A percentile compares a stretch with the other conserved stretches of the same genome.
These are phyloP conservation scores for Thelephora terrestris DNA, from an alignment of 1,284 basidiomycete genomes.

Conservation along the genomic window DNA sequence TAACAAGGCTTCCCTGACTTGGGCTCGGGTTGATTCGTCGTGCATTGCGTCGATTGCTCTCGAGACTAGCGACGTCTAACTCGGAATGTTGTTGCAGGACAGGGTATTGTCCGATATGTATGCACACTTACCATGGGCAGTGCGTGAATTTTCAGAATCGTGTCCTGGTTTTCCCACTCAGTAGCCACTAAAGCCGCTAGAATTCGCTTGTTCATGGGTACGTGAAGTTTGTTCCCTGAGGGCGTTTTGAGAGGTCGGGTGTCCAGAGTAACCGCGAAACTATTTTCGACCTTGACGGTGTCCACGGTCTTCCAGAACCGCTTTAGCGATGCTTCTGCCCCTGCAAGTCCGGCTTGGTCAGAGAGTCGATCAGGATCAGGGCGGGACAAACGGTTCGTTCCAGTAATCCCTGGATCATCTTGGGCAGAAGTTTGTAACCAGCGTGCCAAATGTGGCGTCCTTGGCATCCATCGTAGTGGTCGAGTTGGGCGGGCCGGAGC, in stretches of 20 bases:
- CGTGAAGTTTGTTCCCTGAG: constrained; percentile 57
- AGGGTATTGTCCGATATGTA: background rate
- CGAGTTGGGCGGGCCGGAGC: too few relatives aligned
- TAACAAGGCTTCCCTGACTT: constrained; percentile 67
- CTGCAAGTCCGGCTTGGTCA: constrained; percentile 30
- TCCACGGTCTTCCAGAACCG: constrained; percentile 89
- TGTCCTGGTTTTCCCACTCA: constrained; percentile 94
- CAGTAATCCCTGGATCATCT: constrained; percentile 17
- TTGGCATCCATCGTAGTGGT: too few relatives aligned
- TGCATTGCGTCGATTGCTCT: constrained; percentile 80
- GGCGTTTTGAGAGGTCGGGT: constrained; percentile 84
- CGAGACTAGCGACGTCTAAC: constrained; percentile 80
- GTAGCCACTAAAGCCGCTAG: constrained; percentile 82
- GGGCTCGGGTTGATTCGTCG: constrained; percentile 44
- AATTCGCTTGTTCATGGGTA: constrained; percentile 65
- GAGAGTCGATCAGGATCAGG: background rate
- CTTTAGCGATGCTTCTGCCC: constrained; percentile 75
- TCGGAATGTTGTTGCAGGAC: background rate
- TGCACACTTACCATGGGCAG: constrained; percentile 69
- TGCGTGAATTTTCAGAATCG: constrained; percentile 80
- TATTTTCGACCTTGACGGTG: constrained; percentile 51
- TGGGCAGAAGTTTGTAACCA: background rate
- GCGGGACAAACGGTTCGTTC: constrained; percentile 19
- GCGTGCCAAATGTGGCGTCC: background rate
- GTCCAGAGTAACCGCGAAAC: constrained; percentile 72